phyloP scores from a whole-genome alignment of 129 eudicot genomes.

The Cynara cardunculus region DNA sequence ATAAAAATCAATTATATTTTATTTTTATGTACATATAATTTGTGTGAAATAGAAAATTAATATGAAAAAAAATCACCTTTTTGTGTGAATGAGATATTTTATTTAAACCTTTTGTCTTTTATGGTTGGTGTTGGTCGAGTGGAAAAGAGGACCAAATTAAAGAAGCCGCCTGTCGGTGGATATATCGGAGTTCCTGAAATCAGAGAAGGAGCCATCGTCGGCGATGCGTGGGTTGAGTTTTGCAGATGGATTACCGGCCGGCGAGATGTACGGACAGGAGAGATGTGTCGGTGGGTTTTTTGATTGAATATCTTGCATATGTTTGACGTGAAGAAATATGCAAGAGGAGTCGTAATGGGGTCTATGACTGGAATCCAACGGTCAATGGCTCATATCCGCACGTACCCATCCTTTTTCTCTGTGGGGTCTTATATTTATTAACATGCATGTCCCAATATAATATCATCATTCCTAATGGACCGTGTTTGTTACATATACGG shows the following conservation, averaged over 20 bases:
- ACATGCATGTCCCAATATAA: not conserved
- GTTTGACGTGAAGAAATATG: not conserved
- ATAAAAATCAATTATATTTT: too few relatives aligned
- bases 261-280: not conserved
- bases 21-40: too few relatives aligned
- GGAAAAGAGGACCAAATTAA: too few relatives aligned
- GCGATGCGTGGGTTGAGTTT: not conserved
- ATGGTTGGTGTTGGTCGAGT: too few relatives aligned
- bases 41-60: too few relatives aligned
- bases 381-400: conserved; percentile 16
- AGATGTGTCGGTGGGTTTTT: not conserved
- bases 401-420: conserved; percentile 12
- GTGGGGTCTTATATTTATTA: not conserved
- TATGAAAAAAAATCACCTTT: too few relatives aligned
- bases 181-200: too few relatives aligned
- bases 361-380: conserved; percentile 14
- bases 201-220: not conserved
- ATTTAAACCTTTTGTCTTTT: too few relatives aligned
- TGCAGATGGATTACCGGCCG: not conserved
- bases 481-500: not conserved
- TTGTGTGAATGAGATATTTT: too few relatives aligned
- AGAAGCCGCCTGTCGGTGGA: too few relatives aligned
- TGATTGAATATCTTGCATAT: not conserved
- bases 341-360: not conserved
- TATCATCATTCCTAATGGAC: not conserved